phyloP scores from a whole-genome alignment of 2,329 filamentous ascomycete genomes.

The Neospermospora avenae region DNA sequence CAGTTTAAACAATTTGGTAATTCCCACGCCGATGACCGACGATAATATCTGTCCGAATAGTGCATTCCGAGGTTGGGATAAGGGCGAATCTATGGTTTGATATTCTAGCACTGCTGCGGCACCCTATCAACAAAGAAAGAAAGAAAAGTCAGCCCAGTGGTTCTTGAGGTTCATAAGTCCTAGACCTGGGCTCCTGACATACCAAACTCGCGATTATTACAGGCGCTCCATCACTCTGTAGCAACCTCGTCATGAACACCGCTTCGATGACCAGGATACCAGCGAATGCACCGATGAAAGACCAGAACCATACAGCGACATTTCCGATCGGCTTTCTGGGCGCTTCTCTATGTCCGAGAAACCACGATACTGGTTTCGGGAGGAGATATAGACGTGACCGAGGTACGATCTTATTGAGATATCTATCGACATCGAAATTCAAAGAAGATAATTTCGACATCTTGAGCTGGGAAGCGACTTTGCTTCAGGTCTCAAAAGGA shows the following conservation, averaged over 20 bases:
- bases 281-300: constrained; percentile 61
- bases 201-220: constrained; percentile 70
- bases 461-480: not conserved
- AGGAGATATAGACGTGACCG: constrained; percentile 60
- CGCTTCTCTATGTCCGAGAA: constrained; percentile 60
- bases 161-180: not conserved
- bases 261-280: constrained; percentile 58
- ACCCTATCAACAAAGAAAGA: too few species aligned
- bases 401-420: constrained; percentile 68
- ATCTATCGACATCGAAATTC: constrained; percentile 70
- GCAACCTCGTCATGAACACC: constrained; percentile 50
- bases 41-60: constrained; percentile 65
- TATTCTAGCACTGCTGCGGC: constrained; percentile 75
- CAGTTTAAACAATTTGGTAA: constrained; percentile 61
- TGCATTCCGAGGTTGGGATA: constrained; percentile 70
- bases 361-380: constrained; percentile 63
- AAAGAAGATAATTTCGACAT: not conserved
- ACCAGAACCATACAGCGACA: constrained; percentile 57
- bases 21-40: constrained; percentile 55
- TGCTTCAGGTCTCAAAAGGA: not conserved
- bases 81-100: constrained; percentile 66
- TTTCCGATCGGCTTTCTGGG: constrained; percentile 47
- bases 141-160: not conserved
- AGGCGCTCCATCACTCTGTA: constrained; percentile 51
- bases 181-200: constrained; percentile 35